Evolutionary conservation across 345 rosid genomes (phyloP), one percentile per base, ranked within the genome.

Genomic region (Leavenworthia alabamica): DNA sequence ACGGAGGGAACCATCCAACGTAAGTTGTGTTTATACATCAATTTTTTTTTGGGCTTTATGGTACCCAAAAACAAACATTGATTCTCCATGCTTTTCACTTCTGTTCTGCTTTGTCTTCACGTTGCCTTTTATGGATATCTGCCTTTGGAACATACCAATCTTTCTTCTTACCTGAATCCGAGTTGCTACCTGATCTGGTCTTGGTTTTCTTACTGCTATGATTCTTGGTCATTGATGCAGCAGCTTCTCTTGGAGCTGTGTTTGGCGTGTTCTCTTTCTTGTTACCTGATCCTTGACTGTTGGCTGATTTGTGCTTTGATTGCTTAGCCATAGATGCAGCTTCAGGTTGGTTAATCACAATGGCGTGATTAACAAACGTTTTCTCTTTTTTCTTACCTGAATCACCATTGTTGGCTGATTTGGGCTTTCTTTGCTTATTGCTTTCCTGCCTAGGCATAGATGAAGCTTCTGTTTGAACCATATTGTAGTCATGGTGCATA

Each of bases 211-310:
- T 69, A 69, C 50, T 54, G 50, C 48, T 61, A 6, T 69, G 56
- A 36, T 53, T 44, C 29, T 60, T 69, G 2, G 42, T 11, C 56
- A 29, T 7, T 36, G 62, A 6, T 7, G 26, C 16, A 14, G 54
- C 7, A 51, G 16, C 60, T 51, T 42, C 73, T 42, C 46, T 50
- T 24, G 66, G 60, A 69, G 20, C 56, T 19, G 62, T 7, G 28
- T 53, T 45, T 32, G 17, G 54, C 23, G n/a, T 60, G 66, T 29
- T 60, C 61, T 51, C 73, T 51, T 68, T 68, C 73, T 68, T 68
- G 29, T 42, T 58, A 58, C 51, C 35, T 0, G 19, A 28, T 44
- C 52, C 26, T 19, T 10, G 33, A 46, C 56, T 9, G 40, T 27
- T 66, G 49, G 22, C 36, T 49, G 44, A 14, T 23, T 31, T 49